Conservation (phyloP, 176 grass and related monocot genomes). For the Carex pumila region DNA sequence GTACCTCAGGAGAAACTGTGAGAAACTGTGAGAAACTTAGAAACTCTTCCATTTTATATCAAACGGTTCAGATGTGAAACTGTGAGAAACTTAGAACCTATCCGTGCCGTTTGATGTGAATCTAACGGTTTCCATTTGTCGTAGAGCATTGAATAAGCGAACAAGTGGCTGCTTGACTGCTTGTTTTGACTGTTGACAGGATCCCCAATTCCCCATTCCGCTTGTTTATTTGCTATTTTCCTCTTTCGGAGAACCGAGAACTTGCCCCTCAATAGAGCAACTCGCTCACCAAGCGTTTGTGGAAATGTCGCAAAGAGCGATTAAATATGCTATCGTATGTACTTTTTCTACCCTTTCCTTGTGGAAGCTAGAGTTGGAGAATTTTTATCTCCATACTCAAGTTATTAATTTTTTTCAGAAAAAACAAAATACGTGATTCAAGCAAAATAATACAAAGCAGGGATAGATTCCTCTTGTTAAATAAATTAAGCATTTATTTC, state of each 20-base stretch:
- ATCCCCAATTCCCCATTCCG: too few species aligned
- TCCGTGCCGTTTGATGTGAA: not conserved
- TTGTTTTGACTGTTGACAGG: not conserved
- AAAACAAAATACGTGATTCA: too few species aligned
- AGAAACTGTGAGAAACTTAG: too few species aligned
- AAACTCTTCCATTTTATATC: not conserved
- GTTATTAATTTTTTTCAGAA: too few species aligned
- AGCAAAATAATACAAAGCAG: too few species aligned
- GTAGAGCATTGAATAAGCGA: not conserved
- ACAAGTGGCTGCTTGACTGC: not conserved
- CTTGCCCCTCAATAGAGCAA: not conserved
- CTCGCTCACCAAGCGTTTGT: not conserved
- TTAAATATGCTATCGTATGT: constrained; percentile 46
- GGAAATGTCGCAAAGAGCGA: constrained; percentile 28
- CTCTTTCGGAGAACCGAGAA: too few species aligned
- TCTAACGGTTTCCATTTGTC: not conserved
- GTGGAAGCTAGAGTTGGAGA: too few species aligned
- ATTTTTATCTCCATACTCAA: too few species aligned
- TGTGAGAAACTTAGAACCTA: not conserved
- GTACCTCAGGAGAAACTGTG: too few species aligned
- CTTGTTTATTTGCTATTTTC: not conserved
- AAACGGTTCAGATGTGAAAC: not conserved
- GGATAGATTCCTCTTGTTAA: too few species aligned
- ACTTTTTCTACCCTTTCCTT: not conserved
- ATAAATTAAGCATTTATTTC: too few species aligned